Conservation (phyloP, 2,329 filamentous ascomycete genomes). For the Periconia sp. region DNA sequence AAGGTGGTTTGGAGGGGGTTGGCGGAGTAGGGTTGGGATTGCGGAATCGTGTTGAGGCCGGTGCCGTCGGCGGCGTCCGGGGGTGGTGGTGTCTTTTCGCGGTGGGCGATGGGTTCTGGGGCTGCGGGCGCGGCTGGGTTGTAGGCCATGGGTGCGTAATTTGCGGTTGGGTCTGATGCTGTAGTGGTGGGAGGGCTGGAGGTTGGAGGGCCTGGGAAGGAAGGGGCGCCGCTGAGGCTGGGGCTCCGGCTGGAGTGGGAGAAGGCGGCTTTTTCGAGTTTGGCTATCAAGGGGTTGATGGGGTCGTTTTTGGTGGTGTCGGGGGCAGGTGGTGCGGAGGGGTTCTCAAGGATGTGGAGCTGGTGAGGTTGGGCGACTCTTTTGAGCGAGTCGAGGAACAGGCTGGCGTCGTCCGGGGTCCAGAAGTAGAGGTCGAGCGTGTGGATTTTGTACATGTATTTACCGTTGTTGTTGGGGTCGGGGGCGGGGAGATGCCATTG, state of each 20-base stretch:
- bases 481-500: slow-evolving; percentile 76
- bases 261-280: slow-evolving; percentile 71
- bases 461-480: slow-evolving; percentile 72
- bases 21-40: slow-evolving; percentile 15
- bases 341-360: slow-evolving; percentile 34
- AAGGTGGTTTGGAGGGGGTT: slow-evolving; percentile 37
- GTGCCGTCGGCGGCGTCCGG: slow-evolving; percentile 62
- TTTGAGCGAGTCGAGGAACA: slow-evolving; percentile 69
- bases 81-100: slow-evolving; percentile 79
- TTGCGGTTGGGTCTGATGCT: slow-evolving; percentile 41
- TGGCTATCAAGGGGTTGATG: slow-evolving; percentile 71
- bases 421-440: slow-evolving; percentile 79
- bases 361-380: slow-evolving; percentile 65
- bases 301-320: slow-evolving; percentile 49
- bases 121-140: slow-evolving; percentile 78
- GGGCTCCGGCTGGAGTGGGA: slow-evolving; percentile 50
- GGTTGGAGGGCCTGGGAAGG: slow-evolving; percentile 36
- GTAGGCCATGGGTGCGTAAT: slow-evolving; percentile 69
- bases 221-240: slow-evolving; percentile 42
- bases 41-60: slow-evolving; percentile 43
- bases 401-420: slow-evolving; percentile 70
- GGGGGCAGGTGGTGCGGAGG: slow-evolving; percentile 44
- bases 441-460: slow-evolving; percentile 77
- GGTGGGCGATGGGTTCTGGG: slow-evolving; percentile 69
- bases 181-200: slow-evolving; percentile 30